Percentiles rank a stretch among this genome's conserved stretches.
phyloP scores from a whole-genome alignment of 1,284 basidiomycete genomes.

The Fomitiporia mediterranea region DNA sequence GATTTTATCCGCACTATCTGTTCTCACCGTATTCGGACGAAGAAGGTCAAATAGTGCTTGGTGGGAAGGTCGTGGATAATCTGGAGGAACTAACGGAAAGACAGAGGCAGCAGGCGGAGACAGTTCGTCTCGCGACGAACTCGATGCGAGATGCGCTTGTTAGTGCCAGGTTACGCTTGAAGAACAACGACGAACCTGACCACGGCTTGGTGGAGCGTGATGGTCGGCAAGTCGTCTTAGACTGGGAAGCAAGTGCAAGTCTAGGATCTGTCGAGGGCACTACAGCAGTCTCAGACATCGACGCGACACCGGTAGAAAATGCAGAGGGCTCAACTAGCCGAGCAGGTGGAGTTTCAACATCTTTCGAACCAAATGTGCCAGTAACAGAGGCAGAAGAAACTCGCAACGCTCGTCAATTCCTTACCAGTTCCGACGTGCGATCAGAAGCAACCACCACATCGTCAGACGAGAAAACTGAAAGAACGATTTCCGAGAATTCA shows the following conservation, averaged over 20 bases:
- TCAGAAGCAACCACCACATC: no score
- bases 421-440: no score
- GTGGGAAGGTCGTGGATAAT: neutral
- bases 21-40: neutral
- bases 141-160: neutral
- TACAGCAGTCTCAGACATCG: no score
- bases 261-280: no score
- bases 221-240: neutral
- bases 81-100: neutral
- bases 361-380: no score
- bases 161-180: neutral
- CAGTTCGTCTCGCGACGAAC: neutral
- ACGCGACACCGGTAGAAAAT: no score
- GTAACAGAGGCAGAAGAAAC: no score
- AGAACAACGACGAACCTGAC: neutral
- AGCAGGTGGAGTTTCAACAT: no score
- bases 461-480: no score
- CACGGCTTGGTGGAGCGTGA: neutral
- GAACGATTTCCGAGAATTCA: no score
- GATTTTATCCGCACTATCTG: constrained; percentile 13
- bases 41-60: neutral
- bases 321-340: no score
- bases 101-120: neutral
- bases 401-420: no score
- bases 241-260: constrained; percentile 2